Conservation (phyloP, 768 basidiomycete species). For the Crepidotus variabilis region DNA sequence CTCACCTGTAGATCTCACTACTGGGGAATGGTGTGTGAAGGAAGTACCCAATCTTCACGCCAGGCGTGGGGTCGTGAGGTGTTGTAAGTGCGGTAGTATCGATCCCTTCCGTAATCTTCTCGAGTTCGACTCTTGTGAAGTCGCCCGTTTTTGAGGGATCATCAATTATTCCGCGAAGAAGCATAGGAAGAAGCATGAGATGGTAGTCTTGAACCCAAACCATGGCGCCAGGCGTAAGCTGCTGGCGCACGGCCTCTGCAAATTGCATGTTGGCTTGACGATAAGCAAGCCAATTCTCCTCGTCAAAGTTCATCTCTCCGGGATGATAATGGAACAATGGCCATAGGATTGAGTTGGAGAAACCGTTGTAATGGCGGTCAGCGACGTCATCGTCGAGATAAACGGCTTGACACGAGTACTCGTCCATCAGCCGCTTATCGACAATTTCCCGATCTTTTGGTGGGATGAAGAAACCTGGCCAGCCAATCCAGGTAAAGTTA, state of each 20-base stretch:
- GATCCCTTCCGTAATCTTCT: constrained; percentile 70
- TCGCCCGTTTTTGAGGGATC: constrained; percentile 55
- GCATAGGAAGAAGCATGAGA: constrained; percentile 96
- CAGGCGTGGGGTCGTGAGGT: constrained; percentile 40
- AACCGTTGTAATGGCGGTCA: constrained; percentile 97
- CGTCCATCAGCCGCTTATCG: constrained; percentile 88
- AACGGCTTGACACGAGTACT: constrained; percentile 96
- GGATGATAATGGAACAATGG: constrained; percentile 99
- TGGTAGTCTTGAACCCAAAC: constrained; percentile 99
- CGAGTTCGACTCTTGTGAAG: constrained; percentile 57
- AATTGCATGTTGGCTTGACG: constrained; percentile 95
- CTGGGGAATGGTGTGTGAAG: constrained; percentile 98
- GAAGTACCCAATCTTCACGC: constrained; percentile 97
- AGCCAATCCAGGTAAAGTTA: constrained; percentile 97
- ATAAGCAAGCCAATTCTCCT: constrained; percentile 97
- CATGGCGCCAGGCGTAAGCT: constrained; percentile 84
- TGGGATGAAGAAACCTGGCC: constrained; percentile 94
- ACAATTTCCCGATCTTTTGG: constrained; percentile 86
- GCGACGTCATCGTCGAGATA: constrained; percentile 97
- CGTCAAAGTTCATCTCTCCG: constrained; percentile 99
- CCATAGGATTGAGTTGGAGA: constrained; percentile 99
- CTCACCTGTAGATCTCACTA: constrained; percentile 93
- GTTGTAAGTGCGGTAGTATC: constrained; percentile 43
- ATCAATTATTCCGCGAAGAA: constrained; percentile 86
- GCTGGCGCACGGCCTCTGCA: constrained; percentile 80